A percentile compares a stretch with the other conserved stretches of the same genome.
Evolutionary conservation across 805 yeast genomes (phyloP).

Genomic region (Pichia deserticola): DNA sequence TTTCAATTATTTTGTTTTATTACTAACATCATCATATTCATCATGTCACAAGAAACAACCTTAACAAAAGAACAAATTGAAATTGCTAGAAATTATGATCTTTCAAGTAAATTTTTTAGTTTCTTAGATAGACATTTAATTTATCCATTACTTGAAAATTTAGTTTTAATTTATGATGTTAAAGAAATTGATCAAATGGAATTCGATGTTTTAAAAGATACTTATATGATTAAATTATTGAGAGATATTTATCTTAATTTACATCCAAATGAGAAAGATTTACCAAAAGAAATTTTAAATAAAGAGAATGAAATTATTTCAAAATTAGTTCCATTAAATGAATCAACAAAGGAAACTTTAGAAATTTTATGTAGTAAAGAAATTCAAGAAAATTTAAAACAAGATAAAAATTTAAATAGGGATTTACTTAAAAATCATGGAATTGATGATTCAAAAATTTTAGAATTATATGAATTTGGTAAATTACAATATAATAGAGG

Average conservation of each 20-base stretch:
- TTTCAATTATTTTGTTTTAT: too few relatives aligned
- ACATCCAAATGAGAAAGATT: constrained; percentile 28
- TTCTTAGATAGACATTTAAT: constrained; percentile 57
- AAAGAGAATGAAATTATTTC: constrained; percentile 35
- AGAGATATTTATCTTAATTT: constrained; percentile 37
- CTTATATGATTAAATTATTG: constrained; percentile 47
- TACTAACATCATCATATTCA: not conserved
- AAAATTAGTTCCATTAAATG: constrained; percentile 31
- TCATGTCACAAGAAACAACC: not conserved
- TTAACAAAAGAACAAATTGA: constrained; percentile 23
- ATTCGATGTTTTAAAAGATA: constrained; percentile 47
- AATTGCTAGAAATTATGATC: constrained; percentile 43
- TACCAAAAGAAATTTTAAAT: constrained; percentile 35
- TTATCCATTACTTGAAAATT: constrained; percentile 28
- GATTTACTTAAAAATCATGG: constrained; percentile 37
- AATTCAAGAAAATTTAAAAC: constrained; percentile 44
- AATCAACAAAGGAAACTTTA: constrained; percentile 38
- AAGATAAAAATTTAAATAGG: constrained; percentile 49
- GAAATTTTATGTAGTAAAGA: constrained; percentile 41
- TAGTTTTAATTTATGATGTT: constrained; percentile 25
- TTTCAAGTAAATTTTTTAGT: constrained; percentile 46
- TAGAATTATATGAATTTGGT: constrained; percentile 49
- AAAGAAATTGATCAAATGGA: constrained; percentile 39
- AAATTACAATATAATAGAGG: constrained; percentile 59
- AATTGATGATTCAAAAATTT: constrained; percentile 41